phyloP scores from a whole-genome alignment of 768 basidiomycete genomes.

The Leccinum variicolor region DNA sequence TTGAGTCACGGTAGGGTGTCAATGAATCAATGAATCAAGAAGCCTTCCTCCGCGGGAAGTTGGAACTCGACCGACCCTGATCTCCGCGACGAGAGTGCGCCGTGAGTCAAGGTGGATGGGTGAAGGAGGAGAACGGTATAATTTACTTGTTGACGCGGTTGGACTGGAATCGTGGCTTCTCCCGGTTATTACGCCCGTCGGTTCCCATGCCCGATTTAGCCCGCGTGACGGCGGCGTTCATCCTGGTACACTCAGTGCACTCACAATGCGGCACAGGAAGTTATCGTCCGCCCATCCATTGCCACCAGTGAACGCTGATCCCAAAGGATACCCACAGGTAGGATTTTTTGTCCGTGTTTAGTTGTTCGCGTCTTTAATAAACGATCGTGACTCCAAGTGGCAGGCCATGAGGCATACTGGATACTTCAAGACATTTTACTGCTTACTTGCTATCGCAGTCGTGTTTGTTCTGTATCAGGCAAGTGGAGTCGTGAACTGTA shows the following conservation, averaged over 20 bases:
- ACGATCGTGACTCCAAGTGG: background rate
- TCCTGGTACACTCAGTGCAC: background rate
- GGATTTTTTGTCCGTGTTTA: background rate
- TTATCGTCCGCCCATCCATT: background rate
- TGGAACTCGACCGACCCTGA: background rate
- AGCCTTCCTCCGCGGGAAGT: background rate
- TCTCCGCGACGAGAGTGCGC: background rate
- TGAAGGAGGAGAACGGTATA: background rate
- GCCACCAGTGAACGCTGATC: background rate
- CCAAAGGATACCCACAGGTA: constrained; percentile 8
- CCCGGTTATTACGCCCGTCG: background rate
- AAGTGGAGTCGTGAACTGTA: background rate
- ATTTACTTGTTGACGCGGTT: background rate
- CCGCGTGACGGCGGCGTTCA: background rate
- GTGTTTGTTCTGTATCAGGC: constrained; percentile 20
- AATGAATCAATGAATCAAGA: background rate
- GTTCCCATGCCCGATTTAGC: background rate
- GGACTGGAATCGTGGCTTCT: background rate
- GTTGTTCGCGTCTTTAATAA: background rate
- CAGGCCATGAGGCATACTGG: constrained; percentile 2
- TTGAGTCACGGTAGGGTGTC: too few relatives aligned
- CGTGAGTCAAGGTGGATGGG: background rate
- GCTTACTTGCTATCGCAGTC: constrained; percentile 2
- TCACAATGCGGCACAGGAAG: constrained; percentile 25
- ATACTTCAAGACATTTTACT: constrained; percentile 10